Conservation (phyloP, 1,284 basidiomycete genomes). For the Trametes polyzona region DNA sequence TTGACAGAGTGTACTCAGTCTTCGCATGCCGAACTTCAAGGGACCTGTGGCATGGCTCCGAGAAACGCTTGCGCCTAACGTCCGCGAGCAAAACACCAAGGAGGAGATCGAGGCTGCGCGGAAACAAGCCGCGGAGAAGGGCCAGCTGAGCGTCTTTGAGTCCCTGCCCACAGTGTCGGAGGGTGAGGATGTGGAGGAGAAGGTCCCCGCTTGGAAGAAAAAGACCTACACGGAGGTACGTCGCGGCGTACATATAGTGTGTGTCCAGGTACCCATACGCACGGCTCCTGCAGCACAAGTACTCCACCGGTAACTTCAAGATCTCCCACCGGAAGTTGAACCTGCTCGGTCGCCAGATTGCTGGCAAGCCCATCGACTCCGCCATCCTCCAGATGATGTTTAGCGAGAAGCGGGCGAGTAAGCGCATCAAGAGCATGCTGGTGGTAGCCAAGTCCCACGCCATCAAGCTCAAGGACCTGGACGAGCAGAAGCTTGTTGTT, state of each 20-base stretch:
- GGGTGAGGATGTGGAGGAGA: conserved; percentile 32
- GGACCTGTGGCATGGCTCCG: conserved; percentile 69
- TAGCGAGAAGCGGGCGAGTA: conserved; percentile 87
- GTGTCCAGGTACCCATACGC: background rate
- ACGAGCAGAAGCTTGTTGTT: conserved; percentile 79
- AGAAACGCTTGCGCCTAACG: conserved; percentile 55
- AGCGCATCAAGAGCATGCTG: conserved; percentile 87
- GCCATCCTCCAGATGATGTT: conserved; percentile 98
- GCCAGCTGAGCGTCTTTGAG: conserved; percentile 62
- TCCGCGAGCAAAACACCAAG: conserved; percentile 48
- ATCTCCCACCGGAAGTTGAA: conserved; percentile 94
- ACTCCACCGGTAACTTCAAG: conserved; percentile 90
- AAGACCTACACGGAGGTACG: conserved; percentile 38
- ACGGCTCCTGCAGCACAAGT: conserved; percentile 71
- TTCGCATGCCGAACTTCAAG: conserved; percentile 32
- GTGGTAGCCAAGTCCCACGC: conserved; percentile 90
- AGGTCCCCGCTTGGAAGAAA: conserved; percentile 26
- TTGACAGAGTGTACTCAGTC: conserved; percentile 24
- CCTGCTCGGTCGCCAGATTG: conserved; percentile 85
- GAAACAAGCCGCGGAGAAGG: conserved; percentile 54
- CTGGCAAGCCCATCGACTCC: conserved; percentile 88
- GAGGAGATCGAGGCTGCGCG: conserved; percentile 57
- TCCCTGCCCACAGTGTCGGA: conserved; percentile 31
- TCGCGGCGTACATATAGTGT: background rate
- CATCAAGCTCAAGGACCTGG: conserved; percentile 74